Conservation (phyloP, 2,329 filamentous ascomycete species). For the Metarhizium rileyi region DNA sequence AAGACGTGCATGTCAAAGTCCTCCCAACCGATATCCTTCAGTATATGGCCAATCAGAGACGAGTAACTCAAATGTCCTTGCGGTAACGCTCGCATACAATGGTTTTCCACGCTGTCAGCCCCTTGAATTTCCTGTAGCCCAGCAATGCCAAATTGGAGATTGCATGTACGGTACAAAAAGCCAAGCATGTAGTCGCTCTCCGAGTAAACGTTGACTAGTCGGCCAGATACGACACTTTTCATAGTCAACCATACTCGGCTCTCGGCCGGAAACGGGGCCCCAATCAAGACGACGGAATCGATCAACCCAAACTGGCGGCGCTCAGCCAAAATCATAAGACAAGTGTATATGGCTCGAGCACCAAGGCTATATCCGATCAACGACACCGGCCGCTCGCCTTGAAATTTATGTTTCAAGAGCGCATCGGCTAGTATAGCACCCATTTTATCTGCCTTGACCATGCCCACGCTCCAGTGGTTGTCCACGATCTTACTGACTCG, state of each 20-base stretch:
- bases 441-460: conserved; percentile 65
- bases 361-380: conserved; percentile 77
- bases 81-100: conserved; percentile 55
- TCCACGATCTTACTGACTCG: conserved; percentile 68
- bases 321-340: conserved; percentile 70
- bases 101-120: conserved; percentile 56
- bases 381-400: conserved; percentile 73
- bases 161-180: conserved; percentile 77
- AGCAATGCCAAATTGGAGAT: conserved; percentile 73
- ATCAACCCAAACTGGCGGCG: conserved; percentile 75
- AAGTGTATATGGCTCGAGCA: conserved; percentile 74
- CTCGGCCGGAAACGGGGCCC: conserved; percentile 66
- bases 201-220: conserved; percentile 85
- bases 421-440: conserved; percentile 68
- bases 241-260: conserved; percentile 66
- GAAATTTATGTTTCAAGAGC: conserved; percentile 63
- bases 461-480: conserved; percentile 71
- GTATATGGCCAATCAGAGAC: conserved; percentile 54
- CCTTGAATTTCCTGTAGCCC: conserved; percentile 67
- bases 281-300: conserved; percentile 79
- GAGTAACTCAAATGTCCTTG: conserved; percentile 64
- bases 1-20: conserved; percentile 38
- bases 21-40: conserved; percentile 60
- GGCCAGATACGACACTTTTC: conserved; percentile 68
- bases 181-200: conserved; percentile 80